phyloP scores from a whole-genome alignment of 768 basidiomycete genomes.

The Cyclocybe aegerita region DNA sequence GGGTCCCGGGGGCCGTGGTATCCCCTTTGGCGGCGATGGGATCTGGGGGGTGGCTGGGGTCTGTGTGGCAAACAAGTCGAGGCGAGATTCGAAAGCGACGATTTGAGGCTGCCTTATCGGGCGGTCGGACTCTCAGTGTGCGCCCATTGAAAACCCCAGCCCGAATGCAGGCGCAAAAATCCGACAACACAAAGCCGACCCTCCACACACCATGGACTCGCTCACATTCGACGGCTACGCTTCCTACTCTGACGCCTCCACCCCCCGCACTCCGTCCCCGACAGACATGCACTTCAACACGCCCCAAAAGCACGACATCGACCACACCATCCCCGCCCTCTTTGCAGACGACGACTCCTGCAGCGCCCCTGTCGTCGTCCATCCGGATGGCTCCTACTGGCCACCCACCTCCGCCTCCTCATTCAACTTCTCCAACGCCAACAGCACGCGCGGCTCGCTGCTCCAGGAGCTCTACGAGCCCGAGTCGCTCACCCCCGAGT shows the following conservation, averaged over 20 bases:
- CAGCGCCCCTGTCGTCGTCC: slow-evolving; percentile 42
- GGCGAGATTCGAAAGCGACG: neutral
- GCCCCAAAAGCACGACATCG: slow-evolving; percentile 23
- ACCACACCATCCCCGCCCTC: slow-evolving; percentile 52
- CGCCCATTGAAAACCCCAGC: slow-evolving; percentile 13
- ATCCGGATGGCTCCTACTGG: slow-evolving; percentile 33
- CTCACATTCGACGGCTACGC: slow-evolving; percentile 60
- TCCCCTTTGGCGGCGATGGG: neutral
- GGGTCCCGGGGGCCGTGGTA: neutral
- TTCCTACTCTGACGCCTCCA: slow-evolving; percentile 66
- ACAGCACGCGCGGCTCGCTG: slow-evolving; percentile 48
- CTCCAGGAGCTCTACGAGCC: slow-evolving; percentile 74
- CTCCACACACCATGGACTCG: slow-evolving; percentile 36
- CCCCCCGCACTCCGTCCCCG: slow-evolving; percentile 77
- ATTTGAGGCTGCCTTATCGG: too few species aligned
- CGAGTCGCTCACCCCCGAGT: slow-evolving; percentile 27
- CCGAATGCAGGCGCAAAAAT: neutral
- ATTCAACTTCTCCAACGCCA: slow-evolving; percentile 26
- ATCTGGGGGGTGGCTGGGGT: neutral
- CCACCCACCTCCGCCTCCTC: slow-evolving; percentile 25
- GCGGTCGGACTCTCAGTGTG: neutral
- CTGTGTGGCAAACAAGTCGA: neutral
- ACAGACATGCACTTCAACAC: slow-evolving; percentile 28
- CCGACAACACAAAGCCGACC: slow-evolving; percentile 13
- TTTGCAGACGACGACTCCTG: slow-evolving; percentile 45